phyloP scores from a whole-genome alignment of 2,329 filamentous ascomycete species.

The Penicillium corylophilum region DNA sequence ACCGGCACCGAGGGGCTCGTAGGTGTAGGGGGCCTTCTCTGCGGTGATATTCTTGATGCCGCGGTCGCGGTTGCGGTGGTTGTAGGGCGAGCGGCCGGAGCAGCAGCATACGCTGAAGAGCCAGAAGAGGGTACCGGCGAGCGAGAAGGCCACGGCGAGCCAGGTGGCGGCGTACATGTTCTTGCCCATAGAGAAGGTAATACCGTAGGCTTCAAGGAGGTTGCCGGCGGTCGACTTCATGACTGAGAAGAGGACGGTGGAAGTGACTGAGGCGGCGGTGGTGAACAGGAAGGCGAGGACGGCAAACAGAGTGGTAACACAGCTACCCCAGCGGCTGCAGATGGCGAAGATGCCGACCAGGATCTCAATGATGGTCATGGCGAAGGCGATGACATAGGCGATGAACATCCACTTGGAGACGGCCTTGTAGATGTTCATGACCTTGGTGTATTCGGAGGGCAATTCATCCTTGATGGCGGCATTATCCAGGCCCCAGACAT shows the following conservation, averaged over 20 bases:
- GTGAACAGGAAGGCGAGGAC: constrained; percentile 57
- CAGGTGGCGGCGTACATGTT: constrained; percentile 72
- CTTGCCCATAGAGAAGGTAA: constrained; percentile 65
- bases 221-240: constrained; percentile 68
- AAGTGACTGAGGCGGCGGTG: constrained; percentile 66
- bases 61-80: constrained; percentile 40
- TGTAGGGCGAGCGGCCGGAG: constrained; percentile 60
- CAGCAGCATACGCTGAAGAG: constrained; percentile 90
- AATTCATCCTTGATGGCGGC: constrained; percentile 60
- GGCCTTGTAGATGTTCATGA: constrained; percentile 70
- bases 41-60: constrained; percentile 47
- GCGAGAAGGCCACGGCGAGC: constrained; percentile 74
- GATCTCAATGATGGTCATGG: constrained; percentile 69
- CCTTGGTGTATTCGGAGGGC: constrained; percentile 64
- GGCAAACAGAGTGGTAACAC: constrained; percentile 76
- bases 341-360: constrained; percentile 77
- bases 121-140: constrained; percentile 84
- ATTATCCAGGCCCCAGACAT: constrained; percentile 62
- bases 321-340: constrained; percentile 77
- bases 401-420: constrained; percentile 81
- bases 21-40: constrained; percentile 62
- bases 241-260: constrained; percentile 70
- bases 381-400: constrained; percentile 71
- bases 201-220: constrained; percentile 68
- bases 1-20: constrained; percentile 52